phyloP scores from a whole-genome alignment of 1,139 yeast genomes.

The Kodamaea derodonti region DNA sequence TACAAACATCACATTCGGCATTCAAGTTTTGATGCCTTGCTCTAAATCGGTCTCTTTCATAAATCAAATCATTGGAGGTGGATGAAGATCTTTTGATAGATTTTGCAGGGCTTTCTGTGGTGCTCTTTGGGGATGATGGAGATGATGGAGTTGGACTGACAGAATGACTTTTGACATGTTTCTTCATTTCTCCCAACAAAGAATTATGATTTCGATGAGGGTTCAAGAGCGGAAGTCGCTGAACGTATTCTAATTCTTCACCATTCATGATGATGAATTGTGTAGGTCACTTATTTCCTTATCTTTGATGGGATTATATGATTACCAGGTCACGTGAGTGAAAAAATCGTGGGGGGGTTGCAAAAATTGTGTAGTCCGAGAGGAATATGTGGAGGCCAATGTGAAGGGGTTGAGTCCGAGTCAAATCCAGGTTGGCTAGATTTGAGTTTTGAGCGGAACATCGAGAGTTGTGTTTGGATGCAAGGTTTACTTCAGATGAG shows the following conservation, averaged over 20 bases:
- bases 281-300: neutral
- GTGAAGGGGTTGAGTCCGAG: no score
- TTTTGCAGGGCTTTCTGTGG: conserved; percentile 1
- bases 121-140: neutral
- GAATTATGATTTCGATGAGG: neutral
- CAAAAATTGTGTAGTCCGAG: no score
- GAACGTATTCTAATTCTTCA: conserved; percentile 2
- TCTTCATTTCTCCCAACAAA: neutral
- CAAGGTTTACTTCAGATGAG: no score
- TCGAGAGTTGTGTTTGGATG: no score
- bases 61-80: conserved; percentile 38
- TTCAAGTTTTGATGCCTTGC: conserved; percentile 40
- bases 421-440: no score
- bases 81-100: conserved; percentile 37
- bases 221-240: neutral
- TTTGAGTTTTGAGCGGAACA: no score
- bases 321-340: neutral
- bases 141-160: neutral
- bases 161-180: neutral
- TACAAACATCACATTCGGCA: conserved; percentile 34
- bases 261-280: neutral
- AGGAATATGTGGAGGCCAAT: no score
- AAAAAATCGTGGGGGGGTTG: neutral
- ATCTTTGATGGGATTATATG: neutral
- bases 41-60: conserved; percentile 43